Base-by-base conservation (phyloP, 805 yeast genomes). In the Candida palmyrensis region DNA sequence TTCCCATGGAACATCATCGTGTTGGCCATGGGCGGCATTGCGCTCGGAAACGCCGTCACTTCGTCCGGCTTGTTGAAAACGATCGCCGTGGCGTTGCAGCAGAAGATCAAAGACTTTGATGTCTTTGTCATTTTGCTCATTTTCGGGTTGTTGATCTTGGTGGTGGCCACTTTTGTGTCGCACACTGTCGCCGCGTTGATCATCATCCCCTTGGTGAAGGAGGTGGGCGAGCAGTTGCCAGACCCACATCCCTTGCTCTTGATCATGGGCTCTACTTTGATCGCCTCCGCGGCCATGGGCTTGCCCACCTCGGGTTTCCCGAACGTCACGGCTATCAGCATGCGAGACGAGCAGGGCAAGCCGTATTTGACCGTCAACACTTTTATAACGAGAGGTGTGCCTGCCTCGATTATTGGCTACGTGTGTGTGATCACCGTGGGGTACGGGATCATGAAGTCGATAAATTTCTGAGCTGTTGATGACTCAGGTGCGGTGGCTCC, bases 21-120 rank as follows among this genome's bases (percentile, higher is more conserved):
- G 32, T 61, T 71, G 43, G 76, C 76, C 1, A 71, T 71, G 75
- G 77, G 77, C 35, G 77, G 77, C 46, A 60, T 68, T 38, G 75
- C 75, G 3, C 57, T 71, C 34, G 77, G 77, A 35, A 67, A 62
- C 35, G 75, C 74, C 18, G 71, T 71, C 11, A 55, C 68, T 1
- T 68, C 74, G 0, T 68, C 75, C 3, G 76, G 77, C 4, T 55
- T 71, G 35, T 54, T 71, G 33, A 51, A 53, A 19, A 67, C 74
- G 8, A 66, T 71, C 38, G 76, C 76, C 10, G 49, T 46, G 8
- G 59, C 74, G 2, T 57, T 71, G 31, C 70, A 70, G 32, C 50
- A 44, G 26, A 62, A 55, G 44, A 67, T 71, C 24, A 55, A 54
- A 43, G 50, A 62, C 23, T 70, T 57, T 39, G 57, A 69, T 22